Base-by-base conservation (phyloP, 1,284 basidiomycete species). In the Pseudozyma flocculosa region DNA sequence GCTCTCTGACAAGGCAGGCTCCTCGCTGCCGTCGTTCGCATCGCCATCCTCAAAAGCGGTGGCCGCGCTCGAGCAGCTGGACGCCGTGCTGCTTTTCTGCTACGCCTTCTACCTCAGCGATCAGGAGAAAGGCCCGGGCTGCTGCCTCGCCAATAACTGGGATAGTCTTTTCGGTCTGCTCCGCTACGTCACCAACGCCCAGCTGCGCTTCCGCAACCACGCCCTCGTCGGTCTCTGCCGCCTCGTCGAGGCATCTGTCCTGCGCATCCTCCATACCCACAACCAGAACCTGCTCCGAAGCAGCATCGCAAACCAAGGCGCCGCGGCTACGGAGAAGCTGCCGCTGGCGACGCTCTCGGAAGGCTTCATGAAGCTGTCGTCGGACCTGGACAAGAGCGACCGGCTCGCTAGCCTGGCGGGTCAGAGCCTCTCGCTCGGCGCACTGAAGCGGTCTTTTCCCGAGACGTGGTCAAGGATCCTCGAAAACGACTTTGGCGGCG, bases 91-190 rank as follows among this genome's bases (percentile, higher is more conserved):
- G 4, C 74, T 82, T 7, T 83, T 80, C 70, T 74, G 80, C 17
- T 82, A 80, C 58, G 73, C 80, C 21, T 82, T 81, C 62, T 83
- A 79, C 73, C 79, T 80, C 55, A 81, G 82, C 41, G 82, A 83
- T 21, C 45, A 54, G 19, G 18, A 23, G 23, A 18, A 18, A 15
- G 40, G 36, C 15, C 22, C 21, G 0, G 26, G 26, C 7, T 7
- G 26, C 26, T 47, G 48, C 37, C 19, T 66, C 2, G 48, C 51
- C 24, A 55, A 50, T 8, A 69, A 71, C 29, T 71, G 68, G 68
- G 53, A 45, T 23, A 48, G 39, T 2, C 58, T 71, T 7, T 66
- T 60, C 13, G 66, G 66, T 0, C 46, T 71, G 18, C 45, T 71
- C 0, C 46, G 59, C 2, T 71, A 69, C 38, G 56, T 60, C 8